Base-by-base conservation (phyloP, 2,329 filamentous ascomycete genomes). In the Aspergillus sp. region DNA sequence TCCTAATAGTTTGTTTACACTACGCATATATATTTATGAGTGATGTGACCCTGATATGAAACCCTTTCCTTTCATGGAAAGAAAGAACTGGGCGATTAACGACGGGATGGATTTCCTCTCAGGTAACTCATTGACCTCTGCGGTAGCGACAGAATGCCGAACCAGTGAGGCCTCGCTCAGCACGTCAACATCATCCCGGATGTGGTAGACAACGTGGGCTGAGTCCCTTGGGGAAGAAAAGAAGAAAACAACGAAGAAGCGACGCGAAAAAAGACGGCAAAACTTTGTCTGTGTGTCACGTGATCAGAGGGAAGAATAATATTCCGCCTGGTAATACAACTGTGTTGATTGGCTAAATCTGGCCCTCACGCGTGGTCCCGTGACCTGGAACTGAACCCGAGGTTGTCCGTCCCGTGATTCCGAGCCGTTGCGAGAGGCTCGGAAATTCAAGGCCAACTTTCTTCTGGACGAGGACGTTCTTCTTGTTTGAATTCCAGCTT, bases 41-140 rank as follows among this genome's bases (percentile, higher is more conserved):
- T 23, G 31, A 75, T 78, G 74, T 78, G 72, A 73, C 77, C 77
- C 77, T 79, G 76, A 78, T 77, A 79, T 79, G 77, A 79, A 79
- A 79, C 77, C 77, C 75, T 64, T 70, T 68, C 64, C 67, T 70
- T 70, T 75, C 77, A 77, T 78, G 61, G 76, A 68, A 58, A 76
- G 76, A 76, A 70, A 69, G 70, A 70, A 76, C 72, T 73, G 77
- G 74, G 77, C 77, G 77, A 79, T 79, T 79, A 79, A 79, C 77
- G 75, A 79, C 76, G 75, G 77, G 76, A 69, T 62, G 61, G 56
- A 51, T 55, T 52, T 58, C 64, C 70, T 78, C 75, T 77, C 63
- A 68, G 73, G 66, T 68, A 72, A 75, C 67, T 63, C 63, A 66
- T 62, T 62, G 67, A 71, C 74, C 74, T 72, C 70, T 62, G 66